These are phyloP conservation scores for Spathaspora hagerdaliae DNA, from an alignment of 805 yeast genomes.

Conservation along the genomic window DNA sequence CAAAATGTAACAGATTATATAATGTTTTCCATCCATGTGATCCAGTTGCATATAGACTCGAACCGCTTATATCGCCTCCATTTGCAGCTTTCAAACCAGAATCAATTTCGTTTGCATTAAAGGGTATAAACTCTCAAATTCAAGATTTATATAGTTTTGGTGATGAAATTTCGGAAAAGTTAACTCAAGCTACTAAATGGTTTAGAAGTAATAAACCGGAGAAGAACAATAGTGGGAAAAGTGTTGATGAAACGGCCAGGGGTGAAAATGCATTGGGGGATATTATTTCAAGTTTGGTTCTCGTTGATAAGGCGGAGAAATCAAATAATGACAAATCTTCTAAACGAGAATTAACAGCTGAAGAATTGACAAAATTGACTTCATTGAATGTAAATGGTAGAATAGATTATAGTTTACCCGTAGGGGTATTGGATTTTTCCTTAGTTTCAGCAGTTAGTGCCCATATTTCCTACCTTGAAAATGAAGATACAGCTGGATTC, in stretches of 20 bases:
- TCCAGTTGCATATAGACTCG: constrained; percentile 86
- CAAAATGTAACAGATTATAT: constrained; percentile 64
- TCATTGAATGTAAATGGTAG: constrained; percentile 68
- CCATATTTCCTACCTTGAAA: constrained; percentile 86
- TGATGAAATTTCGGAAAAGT: constrained; percentile 32
- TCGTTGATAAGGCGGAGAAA: constrained; percentile 12
- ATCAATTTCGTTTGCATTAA: constrained; percentile 51
- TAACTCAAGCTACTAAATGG: constrained; percentile 38
- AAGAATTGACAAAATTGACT: constrained; percentile 32
- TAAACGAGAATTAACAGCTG: constrained; percentile 22
- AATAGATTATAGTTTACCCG: constrained; percentile 75
- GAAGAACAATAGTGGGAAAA: neutral
- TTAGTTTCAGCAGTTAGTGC: constrained; percentile 80
- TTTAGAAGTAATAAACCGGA: constrained; percentile 13
- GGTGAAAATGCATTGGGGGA: constrained; percentile 41
- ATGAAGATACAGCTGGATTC: constrained; percentile 78
- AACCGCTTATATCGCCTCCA: constrained; percentile 64
- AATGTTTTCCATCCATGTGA: constrained; percentile 89
- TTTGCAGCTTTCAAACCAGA: constrained; percentile 52
- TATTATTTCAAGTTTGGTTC: constrained; percentile 26
- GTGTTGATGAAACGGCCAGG: constrained; percentile 7
- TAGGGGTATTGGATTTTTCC: constrained; percentile 76
- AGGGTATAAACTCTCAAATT: constrained; percentile 48
- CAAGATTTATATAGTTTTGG: constrained; percentile 38
- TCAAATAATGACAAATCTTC: constrained; percentile 9